Evolutionary conservation across 257 asterid genomes (phyloP).

Genomic region (Anisodus acutangulus): DNA sequence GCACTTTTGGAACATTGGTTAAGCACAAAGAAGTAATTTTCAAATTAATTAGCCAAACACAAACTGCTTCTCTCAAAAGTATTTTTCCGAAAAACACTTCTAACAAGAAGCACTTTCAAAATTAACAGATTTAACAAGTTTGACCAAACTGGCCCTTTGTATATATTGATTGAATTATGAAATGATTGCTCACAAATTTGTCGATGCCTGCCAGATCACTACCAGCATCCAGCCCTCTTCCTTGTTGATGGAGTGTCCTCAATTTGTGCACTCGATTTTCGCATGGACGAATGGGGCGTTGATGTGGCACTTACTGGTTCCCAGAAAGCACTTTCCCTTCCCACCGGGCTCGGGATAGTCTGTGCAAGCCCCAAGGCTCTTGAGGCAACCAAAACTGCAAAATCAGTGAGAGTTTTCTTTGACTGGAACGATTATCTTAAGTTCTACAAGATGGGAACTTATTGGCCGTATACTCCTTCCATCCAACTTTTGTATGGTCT

Average conservation of each 20-base stretch:
- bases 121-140: no score
- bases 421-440: slow-evolving; percentile 95
- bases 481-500: slow-evolving; percentile 93
- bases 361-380: slow-evolving; percentile 97
- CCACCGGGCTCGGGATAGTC: slow-evolving; percentile 92
- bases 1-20: no score
- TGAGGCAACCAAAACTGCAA: slow-evolving; percentile 87
- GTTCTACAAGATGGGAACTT: slow-evolving; percentile 90
- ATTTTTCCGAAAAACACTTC: no score
- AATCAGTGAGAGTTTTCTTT: slow-evolving; percentile 91
- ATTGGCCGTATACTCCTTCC: slow-evolving; percentile 99
- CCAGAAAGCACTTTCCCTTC: slow-evolving; percentile 96
- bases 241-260: slow-evolving; percentile 98
- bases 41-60: no score
- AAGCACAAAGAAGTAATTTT: no score
- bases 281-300: slow-evolving; percentile 99
- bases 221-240: slow-evolving; percentile 89
- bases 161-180: no score
- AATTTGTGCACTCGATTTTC: slow-evolving; percentile 95
- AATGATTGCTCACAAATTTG: neutral
- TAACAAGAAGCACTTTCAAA: no score
- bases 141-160: no score
- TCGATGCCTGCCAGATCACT: slow-evolving; percentile 62
- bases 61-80: no score
- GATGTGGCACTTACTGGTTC: slow-evolving; percentile 98